Conservation (phyloP, 352 stramenopile genomes). For the Blastocystis sp. region DNA sequence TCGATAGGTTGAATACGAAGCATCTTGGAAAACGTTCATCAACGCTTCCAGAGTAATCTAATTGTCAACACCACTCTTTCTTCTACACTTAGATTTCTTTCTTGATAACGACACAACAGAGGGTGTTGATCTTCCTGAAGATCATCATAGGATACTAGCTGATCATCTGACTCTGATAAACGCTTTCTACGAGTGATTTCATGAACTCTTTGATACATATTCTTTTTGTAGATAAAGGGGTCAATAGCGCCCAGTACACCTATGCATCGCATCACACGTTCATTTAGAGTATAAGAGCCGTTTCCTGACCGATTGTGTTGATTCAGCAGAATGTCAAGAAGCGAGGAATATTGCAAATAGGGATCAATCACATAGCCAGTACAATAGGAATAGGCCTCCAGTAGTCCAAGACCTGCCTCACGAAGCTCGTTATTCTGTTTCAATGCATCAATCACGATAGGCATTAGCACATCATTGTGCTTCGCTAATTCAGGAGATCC, state of each 20-base stretch:
- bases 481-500: constrained; percentile 52
- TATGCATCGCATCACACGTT: constrained; percentile 60
- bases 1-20: constrained; percentile 87
- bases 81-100: constrained; percentile 67
- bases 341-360: constrained; percentile 58
- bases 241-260: constrained; percentile 63
- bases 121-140: constrained; percentile 25
- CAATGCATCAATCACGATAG: constrained; percentile 62
- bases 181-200: background rate
- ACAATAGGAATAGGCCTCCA: constrained; percentile 56
- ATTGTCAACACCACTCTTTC: constrained; percentile 78
- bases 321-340: constrained; percentile 62
- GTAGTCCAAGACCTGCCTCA: constrained; percentile 14
- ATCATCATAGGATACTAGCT: constrained; percentile 66
- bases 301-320: constrained; percentile 50
- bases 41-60: constrained; percentile 93
- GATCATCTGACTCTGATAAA: constrained; percentile 64
- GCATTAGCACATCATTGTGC: constrained; percentile 61
- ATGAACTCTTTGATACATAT: background rate
- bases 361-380: constrained; percentile 63
- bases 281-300: constrained; percentile 55
- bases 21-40: constrained; percentile 88
- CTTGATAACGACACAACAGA: constrained; percentile 3
- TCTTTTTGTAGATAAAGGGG: constrained; percentile 61
- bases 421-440: constrained; percentile 61